Conservation (phyloP, 495 filamentous ascomycete species). For the Astrocystis sublimbata region DNA sequence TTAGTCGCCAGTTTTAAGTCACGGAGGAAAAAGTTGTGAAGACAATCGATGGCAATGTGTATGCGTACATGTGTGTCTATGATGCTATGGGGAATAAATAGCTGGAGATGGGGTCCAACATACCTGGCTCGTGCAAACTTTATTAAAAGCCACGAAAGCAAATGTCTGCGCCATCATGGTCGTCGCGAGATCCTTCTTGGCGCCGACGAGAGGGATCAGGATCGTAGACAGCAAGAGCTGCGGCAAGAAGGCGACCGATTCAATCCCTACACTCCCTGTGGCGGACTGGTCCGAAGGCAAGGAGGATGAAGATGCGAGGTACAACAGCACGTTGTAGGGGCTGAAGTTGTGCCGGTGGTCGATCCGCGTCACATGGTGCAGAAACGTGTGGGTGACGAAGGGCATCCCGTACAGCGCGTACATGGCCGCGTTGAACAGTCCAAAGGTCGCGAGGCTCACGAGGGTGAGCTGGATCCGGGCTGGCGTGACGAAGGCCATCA, state of each 20-base stretch:
- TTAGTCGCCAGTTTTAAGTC: too few species aligned
- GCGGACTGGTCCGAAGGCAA: slow-evolving; percentile 22
- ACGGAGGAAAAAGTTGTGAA: background rate
- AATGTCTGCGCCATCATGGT: slow-evolving; percentile 99
- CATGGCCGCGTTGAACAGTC: slow-evolving; percentile 73
- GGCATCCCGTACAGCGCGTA: slow-evolving; percentile 67
- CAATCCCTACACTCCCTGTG: slow-evolving; percentile 45
- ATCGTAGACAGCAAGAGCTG: slow-evolving; percentile 78
- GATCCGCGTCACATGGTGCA: slow-evolving; percentile 88
- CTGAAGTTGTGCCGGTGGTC: slow-evolving; percentile 99
- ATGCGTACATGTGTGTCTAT: background rate
- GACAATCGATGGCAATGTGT: background rate
- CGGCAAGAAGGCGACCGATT: slow-evolving; percentile 83
- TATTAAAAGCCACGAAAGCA: slow-evolving; percentile 96
- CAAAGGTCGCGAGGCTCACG: slow-evolving; percentile 69
- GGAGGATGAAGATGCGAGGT: slow-evolving; percentile 68
- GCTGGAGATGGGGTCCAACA: slow-evolving; percentile 14
- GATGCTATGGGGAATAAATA: too few species aligned
- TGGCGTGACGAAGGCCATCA: slow-evolving; percentile 60
- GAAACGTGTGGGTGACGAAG: slow-evolving; percentile 85
- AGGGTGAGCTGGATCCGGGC: slow-evolving; percentile 62
- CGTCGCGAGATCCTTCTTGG: slow-evolving; percentile 76
- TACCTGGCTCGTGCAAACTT: slow-evolving; percentile 97
- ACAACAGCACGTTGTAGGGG: slow-evolving; percentile 89
- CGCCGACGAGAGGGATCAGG: slow-evolving; percentile 74